Conservation (phyloP, 139 green algal genomes). For the Closterium sp. region DNA sequence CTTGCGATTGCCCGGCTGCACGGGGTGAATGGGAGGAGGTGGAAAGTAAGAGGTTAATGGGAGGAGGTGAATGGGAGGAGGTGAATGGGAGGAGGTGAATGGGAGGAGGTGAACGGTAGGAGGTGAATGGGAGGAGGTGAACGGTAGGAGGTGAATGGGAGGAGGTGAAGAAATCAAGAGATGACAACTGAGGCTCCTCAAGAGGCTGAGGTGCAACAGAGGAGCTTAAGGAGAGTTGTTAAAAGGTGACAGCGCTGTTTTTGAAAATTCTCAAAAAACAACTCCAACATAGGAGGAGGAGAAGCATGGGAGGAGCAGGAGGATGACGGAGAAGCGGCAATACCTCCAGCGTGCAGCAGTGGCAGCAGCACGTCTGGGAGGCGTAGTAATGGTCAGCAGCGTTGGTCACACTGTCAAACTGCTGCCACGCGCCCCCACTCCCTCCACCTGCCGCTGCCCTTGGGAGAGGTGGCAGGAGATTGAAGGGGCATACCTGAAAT, state of each 20-base stretch:
- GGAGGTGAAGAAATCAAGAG: too few relatives aligned
- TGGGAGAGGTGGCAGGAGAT: too few relatives aligned
- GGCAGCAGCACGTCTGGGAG: too few relatives aligned
- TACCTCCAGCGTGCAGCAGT: too few relatives aligned
- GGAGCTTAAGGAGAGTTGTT: too few relatives aligned
- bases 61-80: not conserved
- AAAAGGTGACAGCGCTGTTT: too few relatives aligned
- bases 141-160: not conserved
- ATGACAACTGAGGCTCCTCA: too few relatives aligned
- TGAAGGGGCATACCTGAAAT: not conserved
- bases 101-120: not conserved
- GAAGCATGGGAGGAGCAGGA: too few relatives aligned
- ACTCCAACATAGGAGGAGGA: too few relatives aligned
- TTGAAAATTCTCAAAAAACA: too few relatives aligned
- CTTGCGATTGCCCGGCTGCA: conserved; percentile 15
- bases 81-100: not conserved
- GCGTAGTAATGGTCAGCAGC: conserved; percentile 24
- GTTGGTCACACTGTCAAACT: conserved; percentile 19
- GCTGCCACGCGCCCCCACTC: not conserved
- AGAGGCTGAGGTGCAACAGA: not conserved
- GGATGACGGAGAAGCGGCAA: too few relatives aligned
- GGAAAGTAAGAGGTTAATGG: not conserved
- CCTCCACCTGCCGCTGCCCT: not conserved
- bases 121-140: not conserved
- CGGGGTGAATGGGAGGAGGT: not conserved